These are phyloP conservation scores for Monoraphidium neglectum DNA, from an alignment of 139 green algal species.

Conservation along the genomic window DNA sequence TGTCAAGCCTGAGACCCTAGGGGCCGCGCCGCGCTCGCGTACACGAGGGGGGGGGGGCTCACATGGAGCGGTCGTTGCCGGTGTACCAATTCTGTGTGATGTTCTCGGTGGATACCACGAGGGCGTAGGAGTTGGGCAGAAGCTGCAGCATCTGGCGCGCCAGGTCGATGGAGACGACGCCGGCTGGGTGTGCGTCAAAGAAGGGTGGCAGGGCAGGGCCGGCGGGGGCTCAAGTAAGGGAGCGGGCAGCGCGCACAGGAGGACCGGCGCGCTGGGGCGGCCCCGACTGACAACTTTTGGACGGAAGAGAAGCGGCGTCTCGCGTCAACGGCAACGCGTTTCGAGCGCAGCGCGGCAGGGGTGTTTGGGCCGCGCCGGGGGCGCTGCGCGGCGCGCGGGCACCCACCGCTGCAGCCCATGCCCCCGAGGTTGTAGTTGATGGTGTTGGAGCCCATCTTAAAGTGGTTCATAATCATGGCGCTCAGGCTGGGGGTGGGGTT, in stretches of 20 bases:
- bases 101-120: slow-evolving; percentile 97
- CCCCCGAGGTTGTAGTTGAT: slow-evolving; percentile 95
- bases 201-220: no score
- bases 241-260: slow-evolving; percentile 28
- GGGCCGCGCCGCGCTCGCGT: no score
- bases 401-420: slow-evolving; percentile 91
- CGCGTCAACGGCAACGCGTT: no score
- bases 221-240: not conserved
- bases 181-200: slow-evolving; percentile 39
- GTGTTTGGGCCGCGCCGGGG: not conserved
- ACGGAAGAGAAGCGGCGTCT: no score
- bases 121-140: slow-evolving; percentile 66
- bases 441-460: slow-evolving; percentile 91
- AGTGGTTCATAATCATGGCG: slow-evolving; percentile 96
- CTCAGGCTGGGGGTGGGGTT: slow-evolving; percentile 93
- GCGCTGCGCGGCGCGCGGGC: slow-evolving; percentile 56
- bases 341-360: no score
- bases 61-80: slow-evolving; percentile 79
- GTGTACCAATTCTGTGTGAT: slow-evolving; percentile 98
- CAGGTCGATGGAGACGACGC: slow-evolving; percentile 89
- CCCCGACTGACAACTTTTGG: no score
- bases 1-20: no score
- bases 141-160: slow-evolving; percentile 91
- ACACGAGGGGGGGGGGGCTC: no score
- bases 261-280: no score